Percentiles rank a stretch among this genome's conserved stretches.
Evolutionary conservation across 2,329 filamentous ascomycete species (phyloP).

Genomic region (Arthroderma uncinatum): DNA sequence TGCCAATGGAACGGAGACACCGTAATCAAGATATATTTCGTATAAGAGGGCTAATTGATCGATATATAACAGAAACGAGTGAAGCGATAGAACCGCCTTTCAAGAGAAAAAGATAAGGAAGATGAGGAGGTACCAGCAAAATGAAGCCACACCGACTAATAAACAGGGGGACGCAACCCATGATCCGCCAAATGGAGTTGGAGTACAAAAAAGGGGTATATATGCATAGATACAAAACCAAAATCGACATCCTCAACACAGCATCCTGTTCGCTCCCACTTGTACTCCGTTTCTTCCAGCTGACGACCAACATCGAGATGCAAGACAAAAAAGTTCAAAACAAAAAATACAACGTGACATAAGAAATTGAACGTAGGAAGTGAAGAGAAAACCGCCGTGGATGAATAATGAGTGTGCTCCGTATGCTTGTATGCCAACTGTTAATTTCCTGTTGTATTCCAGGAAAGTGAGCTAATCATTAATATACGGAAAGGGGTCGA

Average conservation of each 20-base stretch:
- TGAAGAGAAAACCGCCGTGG: background rate
- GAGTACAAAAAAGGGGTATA: background rate
- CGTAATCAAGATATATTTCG: background rate
- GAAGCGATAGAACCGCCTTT: background rate
- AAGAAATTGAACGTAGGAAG: background rate
- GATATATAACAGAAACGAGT: background rate
- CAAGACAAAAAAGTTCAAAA: background rate
- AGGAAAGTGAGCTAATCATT: background rate
- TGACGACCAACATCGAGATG: background rate
- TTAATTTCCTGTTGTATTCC: background rate
- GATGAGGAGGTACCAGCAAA: background rate
- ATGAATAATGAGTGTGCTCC: background rate
- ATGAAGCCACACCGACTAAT: background rate
- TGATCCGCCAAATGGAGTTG: background rate
- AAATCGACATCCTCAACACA: constrained; percentile 1
- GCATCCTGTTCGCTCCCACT: constrained; percentile 1
- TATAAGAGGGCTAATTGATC: background rate
- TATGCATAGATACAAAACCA: constrained; percentile 2
- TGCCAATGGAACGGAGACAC: background rate
- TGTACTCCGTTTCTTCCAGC: background rate
- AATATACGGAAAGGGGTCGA: background rate
- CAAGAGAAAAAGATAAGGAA: background rate
- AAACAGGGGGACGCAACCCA: background rate
- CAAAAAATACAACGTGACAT: background rate
- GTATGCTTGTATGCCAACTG: background rate